These are phyloP conservation scores for Cymodocea nodosa DNA, from an alignment of 116 monocot species.

Conservation along the genomic window DNA sequence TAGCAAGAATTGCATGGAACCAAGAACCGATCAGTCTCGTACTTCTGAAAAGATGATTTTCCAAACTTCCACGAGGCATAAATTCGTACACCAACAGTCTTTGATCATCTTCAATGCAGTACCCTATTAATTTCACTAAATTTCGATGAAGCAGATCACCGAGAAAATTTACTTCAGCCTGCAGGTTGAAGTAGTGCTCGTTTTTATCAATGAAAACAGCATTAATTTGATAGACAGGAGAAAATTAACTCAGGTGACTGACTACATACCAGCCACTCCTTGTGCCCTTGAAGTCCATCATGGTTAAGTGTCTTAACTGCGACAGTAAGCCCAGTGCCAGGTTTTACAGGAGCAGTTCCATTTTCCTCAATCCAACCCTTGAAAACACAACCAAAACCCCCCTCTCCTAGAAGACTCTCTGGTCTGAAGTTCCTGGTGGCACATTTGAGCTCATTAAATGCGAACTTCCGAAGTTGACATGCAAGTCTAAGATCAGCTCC, in stretches of 20 bases:
- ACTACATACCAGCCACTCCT: conserved; percentile 39
- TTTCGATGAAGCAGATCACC: conserved; percentile 44
- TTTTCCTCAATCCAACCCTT: conserved; percentile 54
- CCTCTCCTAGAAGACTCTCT: conserved; percentile 46
- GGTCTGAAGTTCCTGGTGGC: conserved; percentile 43
- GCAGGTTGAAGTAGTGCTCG: neutral
- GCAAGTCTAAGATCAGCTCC: conserved; percentile 26
- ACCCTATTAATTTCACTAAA: conserved; percentile 44
- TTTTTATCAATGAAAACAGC: neutral
- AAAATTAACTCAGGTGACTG: neutral
- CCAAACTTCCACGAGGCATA: conserved; percentile 46
- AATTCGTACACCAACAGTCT: conserved; percentile 45
- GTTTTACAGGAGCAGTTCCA: conserved; percentile 42
- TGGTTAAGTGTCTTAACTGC: conserved; percentile 53
- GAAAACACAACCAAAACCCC: conserved; percentile 53
- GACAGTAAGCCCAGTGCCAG: conserved; percentile 46
- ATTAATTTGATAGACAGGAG: neutral
- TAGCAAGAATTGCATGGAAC: neutral
- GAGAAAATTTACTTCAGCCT: conserved; percentile 56
- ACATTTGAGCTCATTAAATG: conserved; percentile 38
- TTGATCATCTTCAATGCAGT: conserved; percentile 51
- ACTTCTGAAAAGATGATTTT: conserved; percentile 45
- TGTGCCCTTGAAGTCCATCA: conserved; percentile 51
- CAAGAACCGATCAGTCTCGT: conserved; percentile 6
- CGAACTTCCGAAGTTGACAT: conserved; percentile 32